Evolutionary conservation across 2,329 filamentous ascomycete species (phyloP).

Genomic region (Epichloe hybrida): DNA sequence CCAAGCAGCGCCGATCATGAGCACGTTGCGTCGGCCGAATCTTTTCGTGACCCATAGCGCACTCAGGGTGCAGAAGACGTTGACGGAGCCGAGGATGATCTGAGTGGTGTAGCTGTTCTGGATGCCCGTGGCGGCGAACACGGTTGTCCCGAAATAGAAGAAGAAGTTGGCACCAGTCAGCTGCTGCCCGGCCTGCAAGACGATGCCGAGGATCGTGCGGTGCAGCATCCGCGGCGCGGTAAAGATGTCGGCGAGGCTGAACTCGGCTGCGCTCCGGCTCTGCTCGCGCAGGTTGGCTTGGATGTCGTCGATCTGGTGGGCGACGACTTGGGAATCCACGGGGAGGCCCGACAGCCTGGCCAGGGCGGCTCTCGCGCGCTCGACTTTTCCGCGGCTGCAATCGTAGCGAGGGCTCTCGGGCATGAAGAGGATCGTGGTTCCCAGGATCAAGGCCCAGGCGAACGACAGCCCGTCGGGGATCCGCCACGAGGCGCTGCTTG

Average conservation of each 20-base stretch:
- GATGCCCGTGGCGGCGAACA: conserved; percentile 53
- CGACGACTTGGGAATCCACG: conserved; percentile 25
- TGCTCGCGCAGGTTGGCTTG: conserved; percentile 36
- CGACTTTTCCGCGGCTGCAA: conserved; percentile 31
- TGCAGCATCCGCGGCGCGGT: conserved; percentile 54
- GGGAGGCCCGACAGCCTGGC: conserved; percentile 30
- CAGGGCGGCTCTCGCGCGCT: conserved; percentile 35
- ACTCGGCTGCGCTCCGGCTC: conserved; percentile 28
- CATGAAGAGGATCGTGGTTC: conserved; percentile 35
- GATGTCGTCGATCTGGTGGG: conserved; percentile 37
- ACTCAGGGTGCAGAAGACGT: conserved; percentile 51
- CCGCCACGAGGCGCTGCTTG: conserved; percentile 42
- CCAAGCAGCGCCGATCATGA: conserved; percentile 51
- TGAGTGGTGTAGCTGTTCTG: conserved; percentile 52
- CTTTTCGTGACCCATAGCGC: conserved; percentile 54
- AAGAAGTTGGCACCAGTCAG: conserved; percentile 57
- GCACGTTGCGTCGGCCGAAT: conserved; percentile 47
- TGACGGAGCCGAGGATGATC: conserved; percentile 54
- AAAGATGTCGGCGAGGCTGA: conserved; percentile 46
- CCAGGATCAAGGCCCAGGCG: conserved; percentile 39
- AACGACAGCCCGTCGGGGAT: conserved; percentile 46
- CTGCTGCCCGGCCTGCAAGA: conserved; percentile 53
- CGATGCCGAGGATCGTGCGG: conserved; percentile 47
- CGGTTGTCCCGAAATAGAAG: conserved; percentile 53
- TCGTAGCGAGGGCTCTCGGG: conserved; percentile 42